Percentiles rank a stretch among this genome's conserved stretches.
These are phyloP conservation scores for Nicotiana knightiana DNA, from an alignment of 257 asterid genomes.

Conservation along the genomic window DNA sequence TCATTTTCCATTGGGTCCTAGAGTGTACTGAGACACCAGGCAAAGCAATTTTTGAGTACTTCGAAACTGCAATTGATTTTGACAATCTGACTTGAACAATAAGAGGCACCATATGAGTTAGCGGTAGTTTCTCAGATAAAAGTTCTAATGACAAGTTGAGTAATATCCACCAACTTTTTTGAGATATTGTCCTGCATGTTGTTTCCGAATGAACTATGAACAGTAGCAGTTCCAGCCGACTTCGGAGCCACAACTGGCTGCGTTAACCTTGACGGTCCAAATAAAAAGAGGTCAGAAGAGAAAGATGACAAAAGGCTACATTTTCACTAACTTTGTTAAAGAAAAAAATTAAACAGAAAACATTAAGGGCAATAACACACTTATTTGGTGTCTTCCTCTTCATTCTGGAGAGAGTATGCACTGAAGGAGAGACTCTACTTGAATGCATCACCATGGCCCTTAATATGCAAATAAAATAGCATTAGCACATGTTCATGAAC, in stretches of 20 bases:
- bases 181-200: constrained; percentile 35
- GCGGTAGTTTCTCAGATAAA: background rate
- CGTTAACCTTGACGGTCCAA: constrained; percentile 36
- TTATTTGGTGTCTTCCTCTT: constrained; percentile 38
- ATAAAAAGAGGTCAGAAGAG: constrained; percentile 21
- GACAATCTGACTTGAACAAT: constrained; percentile 41
- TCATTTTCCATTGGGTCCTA: constrained; percentile 63
- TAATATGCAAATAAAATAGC: constrained; percentile 18
- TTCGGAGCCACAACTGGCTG: constrained; percentile 28
- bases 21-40: constrained; percentile 37
- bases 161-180: constrained; percentile 52
- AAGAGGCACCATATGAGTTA: constrained; percentile 2
- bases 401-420: constrained; percentile 33
- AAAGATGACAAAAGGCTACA: background rate
- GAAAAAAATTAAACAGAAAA: constrained; percentile 16
- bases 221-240: constrained; percentile 34
- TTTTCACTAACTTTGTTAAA: background rate
- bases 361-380: constrained; percentile 31
- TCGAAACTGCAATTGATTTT: constrained; percentile 25
- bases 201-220: constrained; percentile 25
- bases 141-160: background rate
- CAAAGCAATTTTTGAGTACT: constrained; percentile 39
- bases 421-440: constrained; percentile 29
- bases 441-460: constrained; percentile 50
- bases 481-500: background rate